Conservation (phyloP, 2,329 filamentous ascomycete genomes). For the Penicillium janthinellum region DNA sequence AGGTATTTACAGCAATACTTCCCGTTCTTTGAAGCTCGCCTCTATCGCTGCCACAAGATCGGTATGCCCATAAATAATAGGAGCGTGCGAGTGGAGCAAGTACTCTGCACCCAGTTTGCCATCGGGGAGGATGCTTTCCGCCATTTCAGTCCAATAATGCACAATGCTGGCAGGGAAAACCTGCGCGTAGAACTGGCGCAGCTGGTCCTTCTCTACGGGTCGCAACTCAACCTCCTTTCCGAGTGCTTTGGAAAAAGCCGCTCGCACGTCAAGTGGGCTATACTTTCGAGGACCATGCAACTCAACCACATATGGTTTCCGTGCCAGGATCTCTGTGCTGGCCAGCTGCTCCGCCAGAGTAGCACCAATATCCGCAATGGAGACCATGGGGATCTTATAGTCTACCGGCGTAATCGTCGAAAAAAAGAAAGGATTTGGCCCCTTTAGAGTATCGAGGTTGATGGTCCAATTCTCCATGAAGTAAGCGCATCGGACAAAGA, state of each 20-base stretch:
- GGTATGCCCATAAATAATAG: constrained; percentile 1
- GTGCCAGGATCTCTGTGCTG: background rate
- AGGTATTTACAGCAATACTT: too few species aligned
- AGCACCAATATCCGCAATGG: constrained; percentile 16
- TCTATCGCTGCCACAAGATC: constrained; percentile 1
- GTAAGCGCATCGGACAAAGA: constrained; percentile 18
- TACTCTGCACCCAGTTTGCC: constrained; percentile 9
- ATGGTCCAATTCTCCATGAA: constrained; percentile 24
- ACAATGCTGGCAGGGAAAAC: constrained; percentile 10
- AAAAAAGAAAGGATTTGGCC: constrained; percentile 9
- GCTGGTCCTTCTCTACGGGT: constrained; percentile 9
- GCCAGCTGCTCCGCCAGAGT: constrained; percentile 5
- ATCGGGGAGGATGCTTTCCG: constrained; percentile 16
- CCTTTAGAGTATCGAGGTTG: constrained; percentile 1
- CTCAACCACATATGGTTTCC: constrained; percentile 14
- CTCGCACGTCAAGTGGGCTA: constrained; percentile 11
- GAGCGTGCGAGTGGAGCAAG: background rate
- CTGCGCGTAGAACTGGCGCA: constrained; percentile 9
- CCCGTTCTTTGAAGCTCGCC: background rate
- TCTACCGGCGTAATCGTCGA: constrained; percentile 16
- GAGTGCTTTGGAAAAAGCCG: constrained; percentile 7
- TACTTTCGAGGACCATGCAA: constrained; percentile 18
- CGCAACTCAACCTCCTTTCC: constrained; percentile 13
- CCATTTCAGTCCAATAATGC: constrained; percentile 17
- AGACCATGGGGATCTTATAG: constrained; percentile 19